A percentile compares a stretch with the other conserved stretches of the same genome.
These are phyloP conservation scores for Acacia confusa DNA, from an alignment of 306 rosid species.

Conservation along the genomic window DNA sequence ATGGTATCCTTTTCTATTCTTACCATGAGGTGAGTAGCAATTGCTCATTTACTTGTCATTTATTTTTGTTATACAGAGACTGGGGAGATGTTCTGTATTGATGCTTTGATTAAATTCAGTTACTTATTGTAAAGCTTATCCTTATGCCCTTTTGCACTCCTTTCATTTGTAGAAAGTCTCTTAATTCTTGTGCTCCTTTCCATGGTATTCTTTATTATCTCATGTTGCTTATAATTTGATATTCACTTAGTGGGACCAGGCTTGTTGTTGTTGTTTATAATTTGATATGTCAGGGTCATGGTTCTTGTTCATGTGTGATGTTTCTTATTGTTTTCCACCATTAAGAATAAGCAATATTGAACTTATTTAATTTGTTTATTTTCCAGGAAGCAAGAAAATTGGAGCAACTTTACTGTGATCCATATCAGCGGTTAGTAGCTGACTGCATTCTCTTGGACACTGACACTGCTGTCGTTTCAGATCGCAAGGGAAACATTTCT, in stretches of 20 bases:
- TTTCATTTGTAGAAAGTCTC: neutral
- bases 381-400: constrained; percentile 72
- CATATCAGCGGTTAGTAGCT: constrained; percentile 83
- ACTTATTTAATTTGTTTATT: constrained; percentile 33
- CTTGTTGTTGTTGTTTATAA: neutral
- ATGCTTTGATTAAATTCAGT: constrained; percentile 17
- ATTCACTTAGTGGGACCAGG: neutral
- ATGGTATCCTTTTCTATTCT: constrained; percentile 78
- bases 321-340: constrained; percentile 6
- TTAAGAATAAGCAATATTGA: constrained; percentile 25
- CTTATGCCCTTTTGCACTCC: constrained; percentile 11
- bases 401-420: constrained; percentile 83
- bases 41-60: constrained; percentile 19
- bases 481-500: constrained; percentile 90
- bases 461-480: constrained; percentile 87
- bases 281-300: constrained; percentile 22
- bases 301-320: constrained; percentile 24
- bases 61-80: neutral
- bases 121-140: constrained; percentile 15
- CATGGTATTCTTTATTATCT: constrained; percentile 18
- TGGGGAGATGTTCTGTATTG: constrained; percentile 13
- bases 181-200: constrained; percentile 9
- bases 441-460: constrained; percentile 86
- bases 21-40: constrained; percentile 77
- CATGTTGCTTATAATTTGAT: constrained; percentile 11